These are phyloP conservation scores for Zymoseptoria pseudotritici DNA, from an alignment of 2,329 filamentous ascomycete species.

Conservation along the genomic window DNA sequence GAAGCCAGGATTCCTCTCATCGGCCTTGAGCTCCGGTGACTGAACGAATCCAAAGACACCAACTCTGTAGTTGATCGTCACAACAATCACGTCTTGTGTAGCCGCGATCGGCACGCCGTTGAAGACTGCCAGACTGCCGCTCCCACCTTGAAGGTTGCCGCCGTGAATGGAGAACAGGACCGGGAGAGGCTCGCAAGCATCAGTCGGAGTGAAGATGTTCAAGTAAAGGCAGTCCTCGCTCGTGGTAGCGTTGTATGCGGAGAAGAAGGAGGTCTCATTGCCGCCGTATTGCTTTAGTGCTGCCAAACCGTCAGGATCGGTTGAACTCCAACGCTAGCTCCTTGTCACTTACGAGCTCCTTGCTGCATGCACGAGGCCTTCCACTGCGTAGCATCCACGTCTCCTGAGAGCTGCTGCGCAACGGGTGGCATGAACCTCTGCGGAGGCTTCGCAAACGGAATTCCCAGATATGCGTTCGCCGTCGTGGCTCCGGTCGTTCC, in stretches of 20 bases:
- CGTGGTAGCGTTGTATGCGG: not conserved
- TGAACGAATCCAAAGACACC: slow-evolving; percentile 2
- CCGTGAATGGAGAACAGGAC: slow-evolving; percentile 39
- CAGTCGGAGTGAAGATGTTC: not conserved
- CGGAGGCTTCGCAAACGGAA: slow-evolving; percentile 2
- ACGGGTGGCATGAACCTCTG: not conserved
- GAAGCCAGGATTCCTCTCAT: slow-evolving; percentile 3
- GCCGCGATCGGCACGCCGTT: slow-evolving; percentile 31
- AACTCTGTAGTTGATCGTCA: slow-evolving; percentile 26
- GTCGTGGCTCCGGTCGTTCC: not conserved
- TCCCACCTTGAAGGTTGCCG: slow-evolving; percentile 32
- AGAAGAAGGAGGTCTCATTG: not conserved
- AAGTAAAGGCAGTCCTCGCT: slow-evolving; percentile 5
- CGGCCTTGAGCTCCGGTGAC: not conserved
- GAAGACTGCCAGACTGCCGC: slow-evolving; percentile 31
- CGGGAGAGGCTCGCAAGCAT: slow-evolving; percentile 9
- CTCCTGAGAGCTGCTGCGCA: not conserved
- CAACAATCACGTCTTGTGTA: slow-evolving; percentile 33
- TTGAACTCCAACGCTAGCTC: too few relatives aligned
- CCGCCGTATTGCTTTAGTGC: not conserved
- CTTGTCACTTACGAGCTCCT: too few relatives aligned
- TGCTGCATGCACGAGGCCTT: not conserved
- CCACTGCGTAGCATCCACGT: not conserved
- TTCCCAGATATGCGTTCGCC: slow-evolving; percentile 1
- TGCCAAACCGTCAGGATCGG: not conserved